Evolutionary conservation across 495 filamentous ascomycete species (phyloP).

Genomic region (Penicillium paradoxum): DNA sequence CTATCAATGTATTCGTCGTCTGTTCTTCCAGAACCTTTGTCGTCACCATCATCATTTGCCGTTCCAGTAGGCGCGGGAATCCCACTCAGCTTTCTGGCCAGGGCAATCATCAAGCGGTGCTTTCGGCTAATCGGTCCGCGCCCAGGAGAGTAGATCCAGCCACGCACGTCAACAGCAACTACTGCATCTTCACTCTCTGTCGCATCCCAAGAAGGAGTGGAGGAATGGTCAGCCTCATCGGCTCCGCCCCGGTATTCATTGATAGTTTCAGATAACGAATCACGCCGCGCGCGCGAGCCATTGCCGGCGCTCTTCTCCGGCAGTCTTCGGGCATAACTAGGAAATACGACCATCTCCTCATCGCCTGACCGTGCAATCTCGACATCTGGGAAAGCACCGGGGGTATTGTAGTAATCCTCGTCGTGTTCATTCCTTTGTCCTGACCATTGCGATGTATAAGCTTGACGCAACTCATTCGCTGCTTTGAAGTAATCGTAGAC

Average conservation of each 20-base stretch:
- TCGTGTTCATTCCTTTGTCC: conserved; percentile 49
- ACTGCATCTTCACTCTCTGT: conserved; percentile 73
- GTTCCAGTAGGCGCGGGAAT: conserved; percentile 60
- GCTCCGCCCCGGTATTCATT: conserved; percentile 35
- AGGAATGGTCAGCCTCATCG: conserved; percentile 18
- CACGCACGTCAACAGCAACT: conserved; percentile 84
- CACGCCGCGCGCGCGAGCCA: conserved; percentile 15
- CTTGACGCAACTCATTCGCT: conserved; percentile 85
- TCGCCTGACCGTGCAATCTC: conserved; percentile 70
- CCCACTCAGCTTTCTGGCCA: conserved; percentile 79
- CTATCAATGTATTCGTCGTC: conserved; percentile 61
- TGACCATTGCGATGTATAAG: conserved; percentile 58
- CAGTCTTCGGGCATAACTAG: conserved; percentile 77
- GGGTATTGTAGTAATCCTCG: conserved; percentile 57
- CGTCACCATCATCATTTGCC: conserved; percentile 24
- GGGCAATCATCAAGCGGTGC: conserved; percentile 76
- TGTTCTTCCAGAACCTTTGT: conserved; percentile 20
- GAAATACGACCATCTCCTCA: conserved; percentile 92
- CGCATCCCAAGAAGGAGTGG: conserved; percentile 57
- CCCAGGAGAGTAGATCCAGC: conserved; percentile 88
- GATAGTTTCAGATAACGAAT: conserved; percentile 32
- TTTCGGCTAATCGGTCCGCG: conserved; percentile 81
- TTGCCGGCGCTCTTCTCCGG: conserved; percentile 20
- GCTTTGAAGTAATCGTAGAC: conserved; percentile 81
- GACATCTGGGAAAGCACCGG: conserved; percentile 75